These are phyloP conservation scores for Moesziomyces sp. DNA, from an alignment of 1,284 basidiomycete genomes.

Conservation along the genomic window DNA sequence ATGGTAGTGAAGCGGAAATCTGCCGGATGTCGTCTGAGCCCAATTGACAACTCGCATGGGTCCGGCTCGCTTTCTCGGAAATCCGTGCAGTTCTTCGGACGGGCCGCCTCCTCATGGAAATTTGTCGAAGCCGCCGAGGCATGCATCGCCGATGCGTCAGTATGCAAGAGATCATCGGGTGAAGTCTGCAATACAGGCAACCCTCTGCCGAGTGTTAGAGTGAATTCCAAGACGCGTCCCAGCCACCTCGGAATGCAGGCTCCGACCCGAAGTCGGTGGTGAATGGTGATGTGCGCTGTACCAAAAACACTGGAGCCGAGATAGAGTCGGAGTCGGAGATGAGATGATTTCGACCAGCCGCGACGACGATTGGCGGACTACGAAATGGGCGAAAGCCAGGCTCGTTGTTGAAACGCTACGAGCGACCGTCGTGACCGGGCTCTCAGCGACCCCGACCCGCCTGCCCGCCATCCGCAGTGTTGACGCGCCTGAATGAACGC, in stretches of 20 bases:
- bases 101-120: conserved; percentile 12
- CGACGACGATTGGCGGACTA: conserved; percentile 18
- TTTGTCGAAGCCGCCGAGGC: conserved; percentile 17
- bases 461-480: too few species aligned
- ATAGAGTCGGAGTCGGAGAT: conserved; percentile 22
- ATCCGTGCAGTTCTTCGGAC: conserved; percentile 9
- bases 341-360: background rate
- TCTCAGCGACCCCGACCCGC: background rate
- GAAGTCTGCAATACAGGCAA: too few species aligned
- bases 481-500: background rate
- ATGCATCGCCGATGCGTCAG: conserved; percentile 10
- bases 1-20: background rate
- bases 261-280: background rate
- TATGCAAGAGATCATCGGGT: too few species aligned
- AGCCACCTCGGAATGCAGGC: background rate
- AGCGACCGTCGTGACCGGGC: too few species aligned
- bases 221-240: conserved; percentile 4
- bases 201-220: background rate
- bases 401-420: background rate
- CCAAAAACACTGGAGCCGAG: conserved; percentile 13
- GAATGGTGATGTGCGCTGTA: conserved; percentile 5
- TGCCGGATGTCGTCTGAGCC: background rate
- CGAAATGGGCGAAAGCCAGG: background rate
- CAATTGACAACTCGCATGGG: background rate
- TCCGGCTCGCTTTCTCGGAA: conserved; percentile 2